Base-by-base conservation (phyloP, 225 moss, liverwort and hornwort genomes). In the Antitrichia curtipendula region DNA sequence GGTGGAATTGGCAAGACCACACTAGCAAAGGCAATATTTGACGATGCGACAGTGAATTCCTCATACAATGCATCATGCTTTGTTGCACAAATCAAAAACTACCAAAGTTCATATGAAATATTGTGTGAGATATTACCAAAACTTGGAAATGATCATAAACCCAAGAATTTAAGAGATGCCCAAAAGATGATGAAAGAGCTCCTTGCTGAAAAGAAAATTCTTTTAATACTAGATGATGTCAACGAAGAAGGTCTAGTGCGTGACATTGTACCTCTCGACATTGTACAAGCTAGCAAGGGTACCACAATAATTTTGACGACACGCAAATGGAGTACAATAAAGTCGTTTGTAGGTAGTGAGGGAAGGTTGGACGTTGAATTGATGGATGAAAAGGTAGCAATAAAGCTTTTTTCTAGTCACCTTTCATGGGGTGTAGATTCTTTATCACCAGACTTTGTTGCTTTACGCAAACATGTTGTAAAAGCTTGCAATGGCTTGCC, bases 21-120 rank as follows among this genome's bases (percentile, higher is more conserved):
- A 68, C 13, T 68, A 68, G 68, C 68, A 13, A 38, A 68, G 12
- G 68, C 68, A 68, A 38, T 68, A 38, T 68, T 68, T 68, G 38
- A 68, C 0, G 13, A 68, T 68, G 38, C 2, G 0, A 38, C 0
- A 22, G 1, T 38, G 13, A 68, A 68, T 13, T 23, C 38, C 1
- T 12, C 23, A 23, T 68, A 68, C 13, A 12, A 68, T 12, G 68
- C 68, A 23, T 68, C 23, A 68, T 68, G 23, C 13, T 68, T 68
- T 68, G 38, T 68, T 68, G 38, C 38, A 7, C 68, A 68, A 38
- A 2, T 23, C 22, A 68, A 68, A 23, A 38, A 68, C 22, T 68
- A 68, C 38, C 68, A 38, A 68, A 68, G 38, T 38, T 68, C 68
- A 13, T 38, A 68, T 68, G 22, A 38, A 38, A 23, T 68, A 68